A percentile compares a stretch with the other conserved stretches of the same genome.
phyloP scores from a whole-genome alignment of 2,329 filamentous ascomycete genomes.

The Stylonectria norvegica region DNA sequence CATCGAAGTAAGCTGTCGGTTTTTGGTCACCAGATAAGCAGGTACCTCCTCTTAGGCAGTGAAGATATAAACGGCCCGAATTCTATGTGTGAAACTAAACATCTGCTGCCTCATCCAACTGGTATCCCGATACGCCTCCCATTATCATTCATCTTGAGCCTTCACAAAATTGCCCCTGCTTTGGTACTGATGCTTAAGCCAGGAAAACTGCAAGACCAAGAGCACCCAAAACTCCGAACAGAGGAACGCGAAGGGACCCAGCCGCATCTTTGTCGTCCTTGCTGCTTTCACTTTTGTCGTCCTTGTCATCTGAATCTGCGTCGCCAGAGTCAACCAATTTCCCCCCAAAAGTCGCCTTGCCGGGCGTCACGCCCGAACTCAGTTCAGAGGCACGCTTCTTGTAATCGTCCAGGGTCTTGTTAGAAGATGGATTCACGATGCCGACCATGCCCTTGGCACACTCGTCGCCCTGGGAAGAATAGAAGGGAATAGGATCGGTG shows the following conservation, averaged over 20 bases:
- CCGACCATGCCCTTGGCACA: constrained; percentile 39
- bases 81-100: too few species aligned
- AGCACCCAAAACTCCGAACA: constrained; percentile 15
- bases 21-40: too few species aligned
- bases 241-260: constrained; percentile 13
- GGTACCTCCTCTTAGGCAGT: too few species aligned
- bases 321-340: constrained; percentile 24
- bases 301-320: constrained; percentile 9
- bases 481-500: constrained; percentile 35
- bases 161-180: background rate
- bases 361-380: constrained; percentile 27
- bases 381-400: constrained; percentile 27
- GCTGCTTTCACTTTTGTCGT: constrained; percentile 8
- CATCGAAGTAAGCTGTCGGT: too few species aligned
- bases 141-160: too few species aligned
- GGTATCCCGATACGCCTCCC: too few species aligned
- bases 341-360: constrained; percentile 27
- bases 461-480: constrained; percentile 38
- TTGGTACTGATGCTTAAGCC: constrained; percentile 6
- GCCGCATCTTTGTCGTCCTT: constrained; percentile 16
- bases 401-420: constrained; percentile 32
- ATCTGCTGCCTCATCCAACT: too few species aligned
- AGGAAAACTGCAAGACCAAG: constrained; percentile 19
- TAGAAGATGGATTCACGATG: constrained; percentile 33
- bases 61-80: too few species aligned